Evolutionary conservation across 1,284 basidiomycete genomes (phyloP), one percentile per base, ranked within the genome.

Genomic region (Grifola frondosa): DNA sequence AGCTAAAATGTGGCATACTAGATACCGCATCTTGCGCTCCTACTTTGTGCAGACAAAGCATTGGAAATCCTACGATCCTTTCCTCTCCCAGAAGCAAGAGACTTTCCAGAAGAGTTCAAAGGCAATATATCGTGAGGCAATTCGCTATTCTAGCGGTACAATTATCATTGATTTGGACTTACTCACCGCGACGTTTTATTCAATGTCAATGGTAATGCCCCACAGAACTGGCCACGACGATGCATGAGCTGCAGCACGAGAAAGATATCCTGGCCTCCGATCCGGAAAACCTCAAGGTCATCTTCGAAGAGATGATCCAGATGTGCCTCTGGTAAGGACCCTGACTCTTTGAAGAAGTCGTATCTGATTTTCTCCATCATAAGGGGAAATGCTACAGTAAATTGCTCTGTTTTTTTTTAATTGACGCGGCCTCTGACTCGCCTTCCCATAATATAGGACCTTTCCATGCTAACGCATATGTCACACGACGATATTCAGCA

Each of bases 41-140:
- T 84, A 81, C 61, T 91, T 97, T 59, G 73, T 78, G 1, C 67
- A 74, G 46, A 88, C 87, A 3, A 66, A 65, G 30, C 75, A 86
- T 56, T 98, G 93, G 94, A 71, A 69, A 36, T 56, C 70, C 13
- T 91, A 84, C 57, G 96, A 99, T 58, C 93, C 94, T 0, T 99
- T 98, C 70, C 74, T 80, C 36, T 59, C 69, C 2, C 86, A 89
- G 61, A 99, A 99, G 67, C 67, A 83, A 38, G 79, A 84, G 31
- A 90, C 90, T 3, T 97, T 97, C 72, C 77, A 79, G 57, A 85
- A 87, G 30, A 91, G 88, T 34, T 84, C 84, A 1, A 73, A 73
- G 10, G 87, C 88, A 0, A 90, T 96, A 48, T 78, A 88, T 53
- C 80, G 90, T 88, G 50, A 54, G 66, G 66, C 26, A 5, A 41